Evolutionary conservation across 345 rosid genomes (phyloP).

Genomic region (Geranium brycei): DNA sequence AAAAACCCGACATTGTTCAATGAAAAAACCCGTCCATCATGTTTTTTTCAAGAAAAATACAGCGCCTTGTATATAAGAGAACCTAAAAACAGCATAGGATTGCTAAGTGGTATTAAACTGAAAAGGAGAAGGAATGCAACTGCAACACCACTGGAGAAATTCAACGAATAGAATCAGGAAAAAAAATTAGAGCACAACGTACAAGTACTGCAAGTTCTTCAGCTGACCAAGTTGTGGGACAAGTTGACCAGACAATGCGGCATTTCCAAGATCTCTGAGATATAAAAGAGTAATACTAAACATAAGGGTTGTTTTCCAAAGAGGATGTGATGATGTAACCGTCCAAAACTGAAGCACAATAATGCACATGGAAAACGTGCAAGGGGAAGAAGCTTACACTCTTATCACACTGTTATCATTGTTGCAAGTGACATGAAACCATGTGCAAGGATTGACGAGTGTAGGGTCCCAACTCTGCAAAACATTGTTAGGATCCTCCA

Average conservation of each 20-base stretch:
- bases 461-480: slow-evolving; percentile 98
- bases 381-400: slow-evolving; percentile 41
- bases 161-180: not conserved
- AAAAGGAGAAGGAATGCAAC: not conserved
- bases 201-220: slow-evolving; percentile 91
- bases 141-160: not conserved
- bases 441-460: slow-evolving; percentile 92
- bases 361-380: slow-evolving; percentile 4
- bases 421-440: slow-evolving; percentile 96
- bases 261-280: slow-evolving; percentile 88
- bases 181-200: slow-evolving; percentile 17
- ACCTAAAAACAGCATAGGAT: not conserved
- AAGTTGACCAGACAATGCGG: slow-evolving; percentile 83
- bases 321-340: not conserved
- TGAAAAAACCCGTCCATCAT: not conserved
- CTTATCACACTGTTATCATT: slow-evolving; percentile 88
- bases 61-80: not conserved
- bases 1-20: not conserved
- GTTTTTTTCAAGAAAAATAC: not conserved
- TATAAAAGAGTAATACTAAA: slow-evolving; percentile 3
- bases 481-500: slow-evolving; percentile 80
- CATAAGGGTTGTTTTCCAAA: not conserved
- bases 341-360: not conserved
- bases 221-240: slow-evolving; percentile 88
- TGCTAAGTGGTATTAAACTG: not conserved